Conservation (phyloP, 2,329 filamentous ascomycete genomes). For the Colletotrichum sp. region DNA sequence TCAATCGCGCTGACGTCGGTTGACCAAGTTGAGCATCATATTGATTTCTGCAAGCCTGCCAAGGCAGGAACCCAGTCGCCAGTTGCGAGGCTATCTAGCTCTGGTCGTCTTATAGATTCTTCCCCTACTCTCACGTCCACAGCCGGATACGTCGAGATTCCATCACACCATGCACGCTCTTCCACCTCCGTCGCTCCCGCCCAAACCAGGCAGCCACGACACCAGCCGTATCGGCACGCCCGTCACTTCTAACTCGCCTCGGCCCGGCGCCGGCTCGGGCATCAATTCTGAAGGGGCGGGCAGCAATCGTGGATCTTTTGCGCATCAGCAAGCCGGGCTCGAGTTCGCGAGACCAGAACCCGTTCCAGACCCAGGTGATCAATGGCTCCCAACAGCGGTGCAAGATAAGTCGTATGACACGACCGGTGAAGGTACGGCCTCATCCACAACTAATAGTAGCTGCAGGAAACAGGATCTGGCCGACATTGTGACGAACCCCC, state of each 20-base stretch:
- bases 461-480: constrained; percentile 80
- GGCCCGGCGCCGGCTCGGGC: not conserved
- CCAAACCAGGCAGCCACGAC: constrained; percentile 74
- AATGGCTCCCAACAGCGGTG: constrained; percentile 80
- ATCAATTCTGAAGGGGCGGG: constrained; percentile 22
- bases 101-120: not conserved
- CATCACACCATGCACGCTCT: constrained; percentile 15
- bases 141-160: not conserved
- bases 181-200: constrained; percentile 71
- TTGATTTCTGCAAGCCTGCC: not conserved
- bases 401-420: constrained; percentile 76
- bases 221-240: constrained; percentile 71
- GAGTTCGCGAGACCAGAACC: constrained; percentile 32
- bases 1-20: not conserved
- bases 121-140: not conserved
- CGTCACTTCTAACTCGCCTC: constrained; percentile 48
- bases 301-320: not conserved
- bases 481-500: constrained; percentile 66
- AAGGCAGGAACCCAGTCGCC: not conserved
- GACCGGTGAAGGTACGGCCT: constrained; percentile 35
- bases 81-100: not conserved
- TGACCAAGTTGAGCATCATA: not conserved
- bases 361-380: constrained; percentile 65
- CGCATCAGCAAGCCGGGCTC: not conserved
- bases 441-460: not conserved